Evolutionary conservation across 2,329 filamentous ascomycete genomes (phyloP).

Genomic region (Periconia digitata): DNA sequence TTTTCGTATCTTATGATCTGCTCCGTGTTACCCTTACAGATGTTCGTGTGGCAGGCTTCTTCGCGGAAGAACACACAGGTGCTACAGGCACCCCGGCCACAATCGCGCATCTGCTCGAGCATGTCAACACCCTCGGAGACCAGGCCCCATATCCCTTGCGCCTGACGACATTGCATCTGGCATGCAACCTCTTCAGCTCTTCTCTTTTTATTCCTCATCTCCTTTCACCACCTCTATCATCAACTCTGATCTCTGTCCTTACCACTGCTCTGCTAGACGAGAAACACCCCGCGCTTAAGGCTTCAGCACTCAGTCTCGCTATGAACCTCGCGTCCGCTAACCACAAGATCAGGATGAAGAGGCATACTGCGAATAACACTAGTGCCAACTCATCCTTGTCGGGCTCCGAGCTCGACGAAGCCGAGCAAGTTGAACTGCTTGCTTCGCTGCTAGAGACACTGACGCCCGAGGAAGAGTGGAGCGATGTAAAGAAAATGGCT

Average conservation of each 20-base stretch:
- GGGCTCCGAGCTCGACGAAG: slow-evolving; percentile 58
- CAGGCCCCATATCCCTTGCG: slow-evolving; percentile 76
- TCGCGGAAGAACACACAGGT: slow-evolving; percentile 67
- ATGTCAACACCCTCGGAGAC: slow-evolving; percentile 56
- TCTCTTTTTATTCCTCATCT: slow-evolving; percentile 69
- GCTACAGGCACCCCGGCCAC: slow-evolving; percentile 53
- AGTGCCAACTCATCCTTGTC: slow-evolving; percentile 9
- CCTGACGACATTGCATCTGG: slow-evolving; percentile 79
- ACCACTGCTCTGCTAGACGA: slow-evolving; percentile 79
- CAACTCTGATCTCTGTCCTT: slow-evolving; percentile 66
- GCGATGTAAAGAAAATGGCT: slow-evolving; percentile 75
- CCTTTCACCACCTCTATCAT: slow-evolving; percentile 52
- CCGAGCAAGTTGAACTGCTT: slow-evolving; percentile 76
- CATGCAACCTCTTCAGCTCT: slow-evolving; percentile 82
- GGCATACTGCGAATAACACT: slow-evolving; percentile 38
- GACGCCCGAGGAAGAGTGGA: slow-evolving; percentile 48
- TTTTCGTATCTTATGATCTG: slow-evolving; percentile 86
- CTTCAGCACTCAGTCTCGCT: slow-evolving; percentile 78
- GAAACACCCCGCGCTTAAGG: slow-evolving; percentile 71
- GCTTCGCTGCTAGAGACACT: slow-evolving; percentile 81
- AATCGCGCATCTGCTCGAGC: slow-evolving; percentile 59
- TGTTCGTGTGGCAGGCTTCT: slow-evolving; percentile 75
- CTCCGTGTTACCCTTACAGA: slow-evolving; percentile 78
- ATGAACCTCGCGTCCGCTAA: slow-evolving; percentile 79
- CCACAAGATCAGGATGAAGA: slow-evolving; percentile 63